phyloP scores from a whole-genome alignment of 1,139 yeast genomes.

The Kodamaea sp. region DNA sequence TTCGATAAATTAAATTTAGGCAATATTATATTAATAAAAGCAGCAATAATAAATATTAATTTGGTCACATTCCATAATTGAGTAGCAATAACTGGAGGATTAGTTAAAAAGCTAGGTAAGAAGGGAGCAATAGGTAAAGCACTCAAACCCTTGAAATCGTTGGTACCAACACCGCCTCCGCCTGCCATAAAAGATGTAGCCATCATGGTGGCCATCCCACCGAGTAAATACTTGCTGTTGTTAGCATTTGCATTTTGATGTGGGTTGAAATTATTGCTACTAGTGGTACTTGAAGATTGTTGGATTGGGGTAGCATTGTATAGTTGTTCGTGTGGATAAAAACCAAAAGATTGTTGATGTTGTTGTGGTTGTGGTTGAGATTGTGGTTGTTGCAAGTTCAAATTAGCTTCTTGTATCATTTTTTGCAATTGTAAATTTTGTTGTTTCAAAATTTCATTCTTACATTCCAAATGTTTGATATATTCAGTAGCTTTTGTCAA shows the following conservation, averaged over 20 bases:
- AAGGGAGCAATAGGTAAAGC: conserved; percentile 31
- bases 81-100: conserved; percentile 23
- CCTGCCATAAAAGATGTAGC: conserved; percentile 46
- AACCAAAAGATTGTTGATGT: conserved; percentile 17
- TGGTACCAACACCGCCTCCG: conserved; percentile 18
- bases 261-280: conserved; percentile 16
- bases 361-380: conserved; percentile 6
- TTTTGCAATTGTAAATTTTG: conserved; percentile 53
- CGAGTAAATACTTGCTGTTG: conserved; percentile 38
- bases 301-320: conserved; percentile 22
- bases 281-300: conserved; percentile 14
- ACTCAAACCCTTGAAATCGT: conserved; percentile 40
- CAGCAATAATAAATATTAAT: conserved; percentile 24
- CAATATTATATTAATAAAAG: conserved; percentile 22
- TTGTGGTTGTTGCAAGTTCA: conserved; percentile 7
- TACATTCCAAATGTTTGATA: conserved; percentile 73
- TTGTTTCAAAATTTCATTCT: conserved; percentile 53
- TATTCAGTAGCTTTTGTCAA: conserved; percentile 88
- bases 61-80: conserved; percentile 30
- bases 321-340: conserved; percentile 20
- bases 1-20: conserved; percentile 18
- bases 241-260: conserved; percentile 15
- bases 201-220: conserved; percentile 56
- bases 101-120: conserved; percentile 24
- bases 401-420: conserved; percentile 22